These are phyloP conservation scores for Microcyclospora tardicrescens DNA, from an alignment of 2,329 filamentous ascomycete genomes.

Conservation along the genomic window DNA sequence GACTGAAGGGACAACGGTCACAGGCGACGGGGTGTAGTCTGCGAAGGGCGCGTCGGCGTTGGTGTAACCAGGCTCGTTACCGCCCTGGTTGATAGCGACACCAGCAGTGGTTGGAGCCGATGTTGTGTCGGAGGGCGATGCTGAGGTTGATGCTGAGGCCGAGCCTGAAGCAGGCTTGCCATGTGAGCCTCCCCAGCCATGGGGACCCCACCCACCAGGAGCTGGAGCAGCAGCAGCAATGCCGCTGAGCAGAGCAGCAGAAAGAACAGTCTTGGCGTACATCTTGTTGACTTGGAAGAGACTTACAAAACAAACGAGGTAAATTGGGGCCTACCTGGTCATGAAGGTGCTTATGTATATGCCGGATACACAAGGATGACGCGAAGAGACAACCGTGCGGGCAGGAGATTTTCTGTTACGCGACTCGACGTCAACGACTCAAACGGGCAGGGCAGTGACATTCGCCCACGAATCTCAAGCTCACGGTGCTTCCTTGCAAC, in stretches of 20 bases:
- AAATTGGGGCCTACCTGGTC: too few relatives aligned
- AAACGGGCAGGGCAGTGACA: too few relatives aligned
- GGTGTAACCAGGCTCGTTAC: conserved; percentile 29
- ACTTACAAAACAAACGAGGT: too few relatives aligned
- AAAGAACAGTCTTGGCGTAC: conserved; percentile 10
- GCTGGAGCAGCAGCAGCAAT: conserved; percentile 25
- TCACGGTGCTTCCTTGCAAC: too few relatives aligned
- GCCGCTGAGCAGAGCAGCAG: conserved; percentile 10
- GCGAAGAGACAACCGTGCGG: too few relatives aligned
- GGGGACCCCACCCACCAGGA: conserved; percentile 6
- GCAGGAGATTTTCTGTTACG: too few relatives aligned
- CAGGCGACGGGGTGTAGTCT: conserved; percentile 19
- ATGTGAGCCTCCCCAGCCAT: conserved; percentile 8
- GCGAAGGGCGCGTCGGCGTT: conserved; percentile 32
- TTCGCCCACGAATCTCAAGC: too few relatives aligned
- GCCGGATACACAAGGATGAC: too few relatives aligned
- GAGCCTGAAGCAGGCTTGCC: background rate
- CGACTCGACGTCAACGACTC: too few relatives aligned
- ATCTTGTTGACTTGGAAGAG: conserved; percentile 4
- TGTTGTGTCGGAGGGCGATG: background rate
- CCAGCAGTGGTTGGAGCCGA: background rate
- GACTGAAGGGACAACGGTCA: conserved; percentile 25
- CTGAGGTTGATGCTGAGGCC: background rate
- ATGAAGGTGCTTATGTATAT: too few relatives aligned
- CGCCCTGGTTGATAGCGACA: conserved; percentile 14